Evolutionary conservation across 495 filamentous ascomycete genomes (phyloP).

Genomic region (Cercophora newfieldiana): DNA sequence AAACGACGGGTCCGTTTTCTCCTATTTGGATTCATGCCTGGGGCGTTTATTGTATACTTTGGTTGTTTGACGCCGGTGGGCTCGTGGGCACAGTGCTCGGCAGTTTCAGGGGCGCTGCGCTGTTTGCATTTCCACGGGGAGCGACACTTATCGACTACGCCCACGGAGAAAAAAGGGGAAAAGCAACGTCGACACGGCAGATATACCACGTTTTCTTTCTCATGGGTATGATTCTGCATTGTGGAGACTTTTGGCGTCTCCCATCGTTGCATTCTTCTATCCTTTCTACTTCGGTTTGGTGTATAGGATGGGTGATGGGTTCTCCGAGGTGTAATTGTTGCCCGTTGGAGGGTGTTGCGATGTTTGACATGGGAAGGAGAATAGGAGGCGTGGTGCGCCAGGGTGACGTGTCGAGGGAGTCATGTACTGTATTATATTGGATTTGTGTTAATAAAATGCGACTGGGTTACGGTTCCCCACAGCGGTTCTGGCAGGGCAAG

Average conservation of each 20-base stretch:
- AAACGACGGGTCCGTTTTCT: background rate
- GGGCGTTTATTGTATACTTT: slow-evolving; percentile 17
- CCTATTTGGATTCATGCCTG: slow-evolving; percentile 7
- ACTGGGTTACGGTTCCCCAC: background rate
- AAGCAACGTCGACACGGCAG: background rate
- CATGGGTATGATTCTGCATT: slow-evolving; percentile 9
- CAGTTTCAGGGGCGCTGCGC: background rate
- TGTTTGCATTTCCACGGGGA: slow-evolving; percentile 1
- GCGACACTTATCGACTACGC: background rate
- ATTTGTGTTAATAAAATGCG: background rate
- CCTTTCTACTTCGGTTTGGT: background rate
- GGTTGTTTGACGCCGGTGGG: background rate
- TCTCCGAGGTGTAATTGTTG: background rate
- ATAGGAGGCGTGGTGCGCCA: background rate
- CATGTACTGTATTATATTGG: slow-evolving; percentile 15
- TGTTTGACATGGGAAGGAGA: background rate
- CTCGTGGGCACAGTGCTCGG: background rate
- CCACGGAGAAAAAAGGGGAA: background rate
- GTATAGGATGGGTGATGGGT: background rate
- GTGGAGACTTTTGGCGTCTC: background rate
- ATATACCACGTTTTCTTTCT: slow-evolving; percentile 8
- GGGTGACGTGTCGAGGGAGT: background rate
- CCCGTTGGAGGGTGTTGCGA: background rate
- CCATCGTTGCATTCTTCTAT: background rate
- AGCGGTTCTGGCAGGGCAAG: background rate